Evolutionary conservation across 2,329 filamentous ascomycete genomes (phyloP).

Genomic region (Cladorrhinum sp.): DNA sequence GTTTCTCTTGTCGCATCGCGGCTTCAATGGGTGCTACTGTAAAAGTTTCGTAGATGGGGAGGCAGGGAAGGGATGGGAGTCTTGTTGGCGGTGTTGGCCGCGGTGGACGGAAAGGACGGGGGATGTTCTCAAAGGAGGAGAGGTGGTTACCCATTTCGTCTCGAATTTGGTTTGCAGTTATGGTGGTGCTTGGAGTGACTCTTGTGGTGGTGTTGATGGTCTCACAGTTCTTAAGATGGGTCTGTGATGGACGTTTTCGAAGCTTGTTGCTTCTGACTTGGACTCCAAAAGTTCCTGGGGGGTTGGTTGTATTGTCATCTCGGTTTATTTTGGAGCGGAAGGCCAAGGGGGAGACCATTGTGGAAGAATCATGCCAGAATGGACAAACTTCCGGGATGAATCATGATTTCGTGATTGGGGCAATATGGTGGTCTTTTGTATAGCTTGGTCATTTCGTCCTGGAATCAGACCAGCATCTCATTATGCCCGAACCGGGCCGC

Average conservation of each 20-base stretch:
- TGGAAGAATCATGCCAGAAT: not conserved
- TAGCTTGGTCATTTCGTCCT: not conserved
- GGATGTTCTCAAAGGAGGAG: conserved; percentile 4
- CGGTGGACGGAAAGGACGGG: not conserved
- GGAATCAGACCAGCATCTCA: not conserved
- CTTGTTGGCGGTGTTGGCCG: not conserved
- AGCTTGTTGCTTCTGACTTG: not conserved
- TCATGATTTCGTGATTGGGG: not conserved
- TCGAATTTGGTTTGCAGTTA: not conserved
- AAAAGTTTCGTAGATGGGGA: conserved; percentile 4
- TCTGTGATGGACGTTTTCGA: not conserved
- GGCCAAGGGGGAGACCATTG: not conserved
- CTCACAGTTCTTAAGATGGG: too few relatives aligned
- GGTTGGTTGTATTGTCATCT: not conserved
- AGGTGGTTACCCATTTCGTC: conserved; percentile 2
- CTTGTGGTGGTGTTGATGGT: too few relatives aligned
- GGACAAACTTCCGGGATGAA: not conserved
- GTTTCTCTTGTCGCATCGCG: not conserved
- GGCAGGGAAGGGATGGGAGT: not conserved
- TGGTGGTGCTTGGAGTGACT: not conserved
- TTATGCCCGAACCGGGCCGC: not conserved
- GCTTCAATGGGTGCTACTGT: not conserved
- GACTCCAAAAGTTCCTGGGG: not conserved
- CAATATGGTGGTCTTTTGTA: not conserved
- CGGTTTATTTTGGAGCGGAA: not conserved